Percentiles rank a stretch among this genome's conserved stretches.
phyloP scores from a whole-genome alignment of 2,329 filamentous ascomycete genomes.

The Dactylellina cionopaga region DNA sequence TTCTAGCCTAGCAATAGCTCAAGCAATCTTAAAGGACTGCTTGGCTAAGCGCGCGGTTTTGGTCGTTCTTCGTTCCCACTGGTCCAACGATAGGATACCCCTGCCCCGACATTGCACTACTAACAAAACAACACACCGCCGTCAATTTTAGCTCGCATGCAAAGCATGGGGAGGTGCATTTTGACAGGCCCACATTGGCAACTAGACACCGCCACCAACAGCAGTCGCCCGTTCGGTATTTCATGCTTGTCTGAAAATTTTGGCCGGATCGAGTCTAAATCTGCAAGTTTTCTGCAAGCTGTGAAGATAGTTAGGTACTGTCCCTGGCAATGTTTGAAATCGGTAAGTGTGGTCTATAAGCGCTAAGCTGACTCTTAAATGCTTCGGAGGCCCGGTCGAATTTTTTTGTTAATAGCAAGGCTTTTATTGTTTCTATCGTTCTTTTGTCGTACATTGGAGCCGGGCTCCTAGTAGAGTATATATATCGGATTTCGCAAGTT shows the following conservation, averaged over 20 bases:
- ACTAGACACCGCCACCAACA: too few relatives aligned
- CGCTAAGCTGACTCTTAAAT: neutral
- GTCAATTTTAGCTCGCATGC: slow-evolving; percentile 40
- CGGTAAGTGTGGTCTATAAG: neutral
- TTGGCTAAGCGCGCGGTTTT: slow-evolving; percentile 40
- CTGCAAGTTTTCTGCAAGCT: neutral
- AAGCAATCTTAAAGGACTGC: neutral
- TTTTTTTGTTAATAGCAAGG: neutral
- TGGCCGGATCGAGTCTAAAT: slow-evolving; percentile 7
- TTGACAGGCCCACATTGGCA: neutral
- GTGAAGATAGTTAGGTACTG: neutral
- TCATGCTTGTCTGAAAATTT: neutral
- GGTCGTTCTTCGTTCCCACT: neutral
- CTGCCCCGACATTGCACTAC: slow-evolving; percentile 10
- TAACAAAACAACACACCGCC: slow-evolving; percentile 2
- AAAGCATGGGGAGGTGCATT: slow-evolving; percentile 10
- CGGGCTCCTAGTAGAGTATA: neutral
- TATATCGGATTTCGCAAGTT: neutral
- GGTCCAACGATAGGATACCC: neutral
- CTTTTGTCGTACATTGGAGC: slow-evolving; percentile 2
- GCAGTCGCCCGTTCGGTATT: neutral
- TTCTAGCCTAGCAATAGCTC: neutral
- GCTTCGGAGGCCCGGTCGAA: neutral
- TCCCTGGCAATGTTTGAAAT: too few relatives aligned
- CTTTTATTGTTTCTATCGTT: neutral